Conservation (phyloP, 257 asterid genomes). For the Solanum pinnatisectum region DNA sequence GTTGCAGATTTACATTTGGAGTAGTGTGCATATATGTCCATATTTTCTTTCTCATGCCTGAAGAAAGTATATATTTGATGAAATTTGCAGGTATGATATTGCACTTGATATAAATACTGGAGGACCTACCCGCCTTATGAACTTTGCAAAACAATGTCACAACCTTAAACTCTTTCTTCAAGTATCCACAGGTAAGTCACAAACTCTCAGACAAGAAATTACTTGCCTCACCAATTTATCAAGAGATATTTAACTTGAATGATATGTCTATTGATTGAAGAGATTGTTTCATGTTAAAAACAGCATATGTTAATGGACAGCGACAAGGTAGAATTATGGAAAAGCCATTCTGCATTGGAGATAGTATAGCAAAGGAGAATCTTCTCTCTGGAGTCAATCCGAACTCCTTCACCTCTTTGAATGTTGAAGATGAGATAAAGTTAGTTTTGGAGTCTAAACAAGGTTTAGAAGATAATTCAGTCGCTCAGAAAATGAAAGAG, state of each 20-base stretch:
- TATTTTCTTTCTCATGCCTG: not conserved
- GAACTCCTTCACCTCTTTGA: constrained; percentile 29
- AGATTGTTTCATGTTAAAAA: not conserved
- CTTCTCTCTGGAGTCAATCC: constrained; percentile 21
- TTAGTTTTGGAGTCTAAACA: constrained; percentile 56
- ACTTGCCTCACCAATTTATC: not conserved
- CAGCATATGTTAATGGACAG: constrained; percentile 96
- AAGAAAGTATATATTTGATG: not conserved
- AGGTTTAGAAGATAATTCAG: constrained; percentile 23
- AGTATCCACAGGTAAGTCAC: constrained; percentile 77
- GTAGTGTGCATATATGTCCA: not conserved
- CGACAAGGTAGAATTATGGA: constrained; percentile 84
- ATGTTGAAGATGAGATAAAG: constrained; percentile 74
- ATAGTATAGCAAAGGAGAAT: constrained; percentile 54
- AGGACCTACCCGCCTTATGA: constrained; percentile 72
- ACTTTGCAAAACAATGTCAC: constrained; percentile 65
- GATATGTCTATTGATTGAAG: not conserved
- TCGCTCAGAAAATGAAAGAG: constrained; percentile 60
- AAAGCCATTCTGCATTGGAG: constrained; percentile 60
- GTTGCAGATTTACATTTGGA: not conserved
- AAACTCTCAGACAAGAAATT: not conserved
- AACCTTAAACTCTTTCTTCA: constrained; percentile 68
- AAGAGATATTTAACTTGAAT: not conserved
- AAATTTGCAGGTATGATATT: constrained; percentile 59
- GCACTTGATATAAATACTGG: constrained; percentile 80